Percentiles rank a stretch among this genome's conserved stretches.
Conservation (phyloP, 768 basidiomycete genomes). For the Boletales sp. region DNA sequence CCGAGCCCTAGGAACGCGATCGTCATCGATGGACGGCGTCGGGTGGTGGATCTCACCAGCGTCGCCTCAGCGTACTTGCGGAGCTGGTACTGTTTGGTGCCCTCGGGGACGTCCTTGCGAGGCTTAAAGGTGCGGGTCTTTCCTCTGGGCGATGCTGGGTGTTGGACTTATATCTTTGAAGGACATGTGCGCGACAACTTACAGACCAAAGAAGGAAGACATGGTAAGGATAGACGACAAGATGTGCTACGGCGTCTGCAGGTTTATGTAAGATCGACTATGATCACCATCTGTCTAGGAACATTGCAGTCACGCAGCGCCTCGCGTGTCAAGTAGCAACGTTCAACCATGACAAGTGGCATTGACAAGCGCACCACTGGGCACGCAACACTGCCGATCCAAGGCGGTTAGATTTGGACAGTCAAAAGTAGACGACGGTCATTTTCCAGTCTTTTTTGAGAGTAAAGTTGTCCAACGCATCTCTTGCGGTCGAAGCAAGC, state of each 20-base stretch:
- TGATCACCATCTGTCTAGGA: too few species aligned
- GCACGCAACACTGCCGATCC: too few species aligned
- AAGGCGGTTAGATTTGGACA: too few species aligned
- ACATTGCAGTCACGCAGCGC: too few species aligned
- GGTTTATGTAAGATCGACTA: conserved; percentile 2
- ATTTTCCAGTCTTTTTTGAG: conserved; percentile 86
- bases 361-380: too few species aligned
- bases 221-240: conserved; percentile 35
- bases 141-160: conserved; percentile 47
- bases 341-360: too few species aligned
- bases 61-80: conserved; percentile 98
- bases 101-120: conserved; percentile 90
- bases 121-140: conserved; percentile 97
- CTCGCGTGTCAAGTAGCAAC: too few species aligned
- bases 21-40: not conserved
- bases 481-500: conserved; percentile 73
- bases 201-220: conserved; percentile 91
- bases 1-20: conserved; percentile 67
- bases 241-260: not conserved
- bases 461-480: conserved; percentile 80
- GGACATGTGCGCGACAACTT: conserved; percentile 31
- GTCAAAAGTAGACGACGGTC: conserved; percentile 65
- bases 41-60: conserved; percentile 44
- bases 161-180: conserved; percentile 9
- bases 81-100: conserved; percentile 96